Conservation (phyloP, 495 filamentous ascomycete genomes). For the Neurospora sp. region DNA sequence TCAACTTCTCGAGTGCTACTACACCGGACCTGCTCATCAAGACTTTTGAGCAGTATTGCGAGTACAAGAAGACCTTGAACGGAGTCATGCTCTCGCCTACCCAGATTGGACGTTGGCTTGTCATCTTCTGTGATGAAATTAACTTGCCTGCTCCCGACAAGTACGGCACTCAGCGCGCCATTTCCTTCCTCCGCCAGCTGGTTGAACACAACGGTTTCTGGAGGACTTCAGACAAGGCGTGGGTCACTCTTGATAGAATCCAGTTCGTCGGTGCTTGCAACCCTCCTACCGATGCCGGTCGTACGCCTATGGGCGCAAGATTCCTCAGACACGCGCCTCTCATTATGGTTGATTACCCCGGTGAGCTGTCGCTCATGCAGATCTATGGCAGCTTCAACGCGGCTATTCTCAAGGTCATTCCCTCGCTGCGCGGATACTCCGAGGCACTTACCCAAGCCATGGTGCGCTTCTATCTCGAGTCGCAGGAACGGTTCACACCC, state of each 20-base stretch:
- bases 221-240: conserved; percentile 93
- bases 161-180: conserved; percentile 93
- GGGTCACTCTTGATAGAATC: conserved; percentile 94
- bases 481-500: conserved; percentile 84
- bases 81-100: conserved; percentile 91
- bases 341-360: conserved; percentile 98
- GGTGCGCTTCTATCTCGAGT: conserved; percentile 93
- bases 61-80: conserved; percentile 96
- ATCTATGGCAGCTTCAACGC: conserved; percentile 99
- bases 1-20: conserved; percentile 98
- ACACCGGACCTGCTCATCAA: conserved; percentile 96
- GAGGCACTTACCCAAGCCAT: conserved; percentile 94
- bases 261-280: conserved; percentile 99
- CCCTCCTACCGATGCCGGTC: conserved; percentile 94
- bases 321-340: conserved; percentile 93
- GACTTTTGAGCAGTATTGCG: conserved; percentile 98
- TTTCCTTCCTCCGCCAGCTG: conserved; percentile 91
- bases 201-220: conserved; percentile 99
- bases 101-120: conserved; percentile 95
- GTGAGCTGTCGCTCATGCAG: conserved; percentile 83
- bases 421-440: conserved; percentile 86
- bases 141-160: conserved; percentile 97
- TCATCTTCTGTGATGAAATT: conserved; percentile 98
- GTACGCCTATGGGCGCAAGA: conserved; percentile 83
- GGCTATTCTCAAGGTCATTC: conserved; percentile 92